phyloP scores from a whole-genome alignment of 768 basidiomycete genomes.

The Panaeolus cyanescens region DNA sequence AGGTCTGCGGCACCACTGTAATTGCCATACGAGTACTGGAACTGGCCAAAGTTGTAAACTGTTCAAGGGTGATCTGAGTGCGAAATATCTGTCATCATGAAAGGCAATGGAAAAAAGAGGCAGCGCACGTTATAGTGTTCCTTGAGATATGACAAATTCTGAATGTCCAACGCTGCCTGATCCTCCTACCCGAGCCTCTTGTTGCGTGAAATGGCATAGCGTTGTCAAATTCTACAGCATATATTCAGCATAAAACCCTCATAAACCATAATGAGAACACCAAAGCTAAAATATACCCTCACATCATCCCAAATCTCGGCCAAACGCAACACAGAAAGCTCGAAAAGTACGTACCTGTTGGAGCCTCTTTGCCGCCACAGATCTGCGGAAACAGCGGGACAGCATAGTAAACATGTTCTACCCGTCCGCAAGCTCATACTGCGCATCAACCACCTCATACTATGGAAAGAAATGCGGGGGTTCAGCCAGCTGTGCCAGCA shows the following conservation, averaged over 20 bases:
- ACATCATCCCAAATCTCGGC: too few species aligned
- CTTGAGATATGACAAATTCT: slow-evolving; percentile 92
- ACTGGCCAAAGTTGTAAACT: slow-evolving; percentile 99
- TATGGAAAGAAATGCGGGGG: slow-evolving; percentile 73
- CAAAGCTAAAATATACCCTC: too few species aligned
- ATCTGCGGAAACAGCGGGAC: slow-evolving; percentile 78
- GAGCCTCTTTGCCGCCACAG: slow-evolving; percentile 69
- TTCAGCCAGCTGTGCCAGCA: slow-evolving; percentile 86
- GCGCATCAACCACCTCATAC: slow-evolving; percentile 77
- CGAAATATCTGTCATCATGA: not conserved
- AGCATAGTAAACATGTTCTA: slow-evolving; percentile 98
- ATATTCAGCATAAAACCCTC: not conserved
- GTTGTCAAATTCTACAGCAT: slow-evolving; percentile 72
- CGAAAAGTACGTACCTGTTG: slow-evolving; percentile 55
- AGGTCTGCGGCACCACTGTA: slow-evolving; percentile 96
- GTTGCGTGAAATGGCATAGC: slow-evolving; percentile 80
- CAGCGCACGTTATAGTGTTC: slow-evolving; percentile 82
- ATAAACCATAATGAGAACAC: too few species aligned
- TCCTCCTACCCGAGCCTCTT: slow-evolving; percentile 88
- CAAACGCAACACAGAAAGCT: too few species aligned
- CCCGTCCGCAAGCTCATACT: slow-evolving; percentile 96
- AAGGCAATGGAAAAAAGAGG: slow-evolving; percentile 1
- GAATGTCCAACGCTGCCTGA: slow-evolving; percentile 90
- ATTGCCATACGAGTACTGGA: slow-evolving; percentile 98
- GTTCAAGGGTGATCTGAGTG: slow-evolving; percentile 84